Evolutionary conservation across 352 stramenopile genomes (phyloP), one percentile per base, ranked within the genome.

Genomic region (Pythium myriotylum): DNA sequence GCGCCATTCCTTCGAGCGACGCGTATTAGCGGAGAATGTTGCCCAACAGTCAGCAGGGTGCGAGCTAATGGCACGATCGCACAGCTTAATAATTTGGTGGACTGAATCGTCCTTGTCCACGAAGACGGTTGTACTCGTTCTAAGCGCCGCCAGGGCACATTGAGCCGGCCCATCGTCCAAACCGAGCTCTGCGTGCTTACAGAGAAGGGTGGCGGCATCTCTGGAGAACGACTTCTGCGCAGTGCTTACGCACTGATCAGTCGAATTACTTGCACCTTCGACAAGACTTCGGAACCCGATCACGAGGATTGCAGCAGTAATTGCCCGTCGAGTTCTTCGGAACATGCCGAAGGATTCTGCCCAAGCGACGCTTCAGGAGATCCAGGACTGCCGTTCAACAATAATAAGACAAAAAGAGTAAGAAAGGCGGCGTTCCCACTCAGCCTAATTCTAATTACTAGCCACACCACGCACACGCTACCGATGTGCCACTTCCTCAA

Each of bases 11-110:
- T 14, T 58, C 43, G 46, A 51, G 48, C n/a, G 74, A 9, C 68
- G 63, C 33, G 74, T 24, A 59, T 72, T 59, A 0, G 48, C 40
- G 6, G 74, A 58, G 29, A 81, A 14, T 4, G 59, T 47, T 1
- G 68, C 33, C 81, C 81, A 91, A n/a, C 81, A 88, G 19, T 54
- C 56, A n/a, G 69, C 79, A 24, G 77, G 81, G 13, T 58, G 19
- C 2, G 40, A 29, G 29, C 53, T 46, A 0, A 22, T 1, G 3
- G 61, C 53, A 23, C 1, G 17, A 0, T 63, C 27, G 8, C 61
- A 68, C 2, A 68, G 40, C 5, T 32, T 13, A 6, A 68, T 20
- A 9, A 50, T 19, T 20, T 54, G 27, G 6, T 32, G 13, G 5
- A 29, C 26, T 0, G 45, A 2, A 3, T 68, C 61, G 7, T 20